Base-by-base conservation (phyloP, 23 red algal genomes). In the Chondrus crispus region DNA sequence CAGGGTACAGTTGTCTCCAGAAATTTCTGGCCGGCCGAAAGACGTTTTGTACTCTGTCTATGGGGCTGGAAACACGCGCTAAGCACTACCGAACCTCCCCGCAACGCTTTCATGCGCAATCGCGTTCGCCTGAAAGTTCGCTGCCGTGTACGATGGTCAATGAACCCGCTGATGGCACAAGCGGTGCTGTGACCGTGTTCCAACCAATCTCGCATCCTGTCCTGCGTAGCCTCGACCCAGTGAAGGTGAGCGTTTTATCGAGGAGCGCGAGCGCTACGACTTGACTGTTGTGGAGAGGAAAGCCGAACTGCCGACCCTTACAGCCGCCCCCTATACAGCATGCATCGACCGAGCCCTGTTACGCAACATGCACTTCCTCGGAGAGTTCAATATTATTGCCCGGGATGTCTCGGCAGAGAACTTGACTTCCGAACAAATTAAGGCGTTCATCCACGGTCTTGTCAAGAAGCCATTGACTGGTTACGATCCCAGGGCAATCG, bases 221-320 rank as follows among this genome's bases (percentile, higher is more conserved):
- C 13, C 68, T 73, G 68, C 14, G 32, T 16, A 24, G 13, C 29
- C 68, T 73, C 68, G 68, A 73, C 32, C 12, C 68, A 33, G 32
- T 73, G 19, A n/a, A 73, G 68, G 68, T 73, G 68, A 73, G 68
- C 18, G 13, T 13, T 73, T 73, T 33, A 13, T 73, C 30, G 29
- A 37, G 32, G 68, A 73, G 13, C 68, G 68, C 68, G 68, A 73
- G 68, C 68, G n/a, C n/a, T 73, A 73, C 30, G 68, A 73, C 12
- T 37, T 29, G n/a, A 14, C 13, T 13, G 30, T 73, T 73, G 19
- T 33, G 13, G 68, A 73, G 32, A 73, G 14, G 32, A n/a, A 37
- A 33, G 32, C 19, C 32, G 68, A 73, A 26, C 68, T 73, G n/a
- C 68, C 68, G 68, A 73, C 68, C 13, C 68, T 73, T 26, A 26